Evolutionary conservation across 2,329 filamentous ascomycete species (phyloP), one percentile per base, ranked within the genome.

Genomic region (Didymella segeticola): DNA sequence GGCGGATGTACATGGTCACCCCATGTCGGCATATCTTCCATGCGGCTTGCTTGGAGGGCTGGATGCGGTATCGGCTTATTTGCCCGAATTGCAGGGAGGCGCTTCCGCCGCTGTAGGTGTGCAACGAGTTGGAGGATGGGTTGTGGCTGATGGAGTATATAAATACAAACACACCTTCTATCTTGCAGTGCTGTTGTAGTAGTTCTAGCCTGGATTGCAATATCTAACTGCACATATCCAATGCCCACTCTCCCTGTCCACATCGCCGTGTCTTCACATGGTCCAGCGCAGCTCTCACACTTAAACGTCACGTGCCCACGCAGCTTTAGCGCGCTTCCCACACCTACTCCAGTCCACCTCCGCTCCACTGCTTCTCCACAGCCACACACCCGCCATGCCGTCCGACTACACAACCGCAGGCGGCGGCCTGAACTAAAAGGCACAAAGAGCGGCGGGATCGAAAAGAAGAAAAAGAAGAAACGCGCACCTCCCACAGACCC

Each of bases 11-110:
- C 77, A 99, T 99, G 95, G 91, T 98, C 19, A 99, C 95, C 52
- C 95, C 95, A 41, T 99, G 95, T 75, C 82, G 93, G 49, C 95
- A 99, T 77, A 92, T 98, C 42, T 99, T 99, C 73, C 95, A 99
- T 72, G 95, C 88, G 51, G 80, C 83, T 26, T 99, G 95, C 75
- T 78, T 99, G 63, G 93, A 98, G 77, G 92, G 91, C 31, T 98
- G 95, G 95, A 95, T 99, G 89, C 84, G 90, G 70, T 92, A 96
- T 73, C 80, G 93, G 53, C 76, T 99, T 68, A 91, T 96, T 78
- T 99, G 95, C 77, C 95, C 95, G 1, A 97, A 96, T 62, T 98
- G 95, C 76, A 83, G 95, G 63, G 93, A 97, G 78, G 88, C 89
- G 54, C 75, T 98, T 67, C 93, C 93, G 45, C 91, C 93, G 36